Evolutionary conservation across 2,329 filamentous ascomycete genomes (phyloP), one percentile per base, ranked within the genome.

Genomic region (Fusarium pseudonygamai): DNA sequence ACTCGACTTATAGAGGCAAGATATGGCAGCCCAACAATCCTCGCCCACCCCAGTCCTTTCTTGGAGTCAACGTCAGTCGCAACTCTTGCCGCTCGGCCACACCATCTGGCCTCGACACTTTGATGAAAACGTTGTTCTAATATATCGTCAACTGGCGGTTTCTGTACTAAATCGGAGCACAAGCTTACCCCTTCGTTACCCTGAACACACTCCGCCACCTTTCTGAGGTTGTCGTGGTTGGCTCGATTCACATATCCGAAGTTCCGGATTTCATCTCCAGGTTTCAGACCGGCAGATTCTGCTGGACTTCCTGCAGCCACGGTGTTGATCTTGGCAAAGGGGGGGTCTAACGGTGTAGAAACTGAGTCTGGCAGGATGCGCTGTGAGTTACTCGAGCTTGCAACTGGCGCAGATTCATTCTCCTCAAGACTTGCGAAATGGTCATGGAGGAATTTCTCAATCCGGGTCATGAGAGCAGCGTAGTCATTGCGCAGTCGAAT

Each of bases 401-500:
- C 49, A 15, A 69, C 60, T 22, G 60, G 46, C 20, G 69, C 53
- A 66, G 70, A 82, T 60, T 87, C 84, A 32, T 85, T 83, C 69
- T 90, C 86, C 71, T 88, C 87, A 47, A 93, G 81, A 69, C 84
- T 90, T n/a, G 94, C 95, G 81, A 98, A 97, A 80, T 96, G 93
- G 74, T 93, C 91, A 80, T 98, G 94, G n/a, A 99, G 88, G 52
- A 91, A 91, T 78, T 92, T 92, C 82, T 98, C 96, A 75, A 98
- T 92, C 66, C 88, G 86, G 65, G 84, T 84, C 95, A 98, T 98
- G 47, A 98, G 84, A 43, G 91, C 90, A 80, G 97, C 98, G 85
- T 97, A 96, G 82, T 99, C 96, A 80, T 98, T 98, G 73, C 93
- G 92, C 43, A 98, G 87, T 75, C 92, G 88, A 75, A 98, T 96